Evolutionary conservation across 2,329 filamentous ascomycete genomes (phyloP), one percentile per base, ranked within the genome.

Genomic region (Epichloe bromicola): DNA sequence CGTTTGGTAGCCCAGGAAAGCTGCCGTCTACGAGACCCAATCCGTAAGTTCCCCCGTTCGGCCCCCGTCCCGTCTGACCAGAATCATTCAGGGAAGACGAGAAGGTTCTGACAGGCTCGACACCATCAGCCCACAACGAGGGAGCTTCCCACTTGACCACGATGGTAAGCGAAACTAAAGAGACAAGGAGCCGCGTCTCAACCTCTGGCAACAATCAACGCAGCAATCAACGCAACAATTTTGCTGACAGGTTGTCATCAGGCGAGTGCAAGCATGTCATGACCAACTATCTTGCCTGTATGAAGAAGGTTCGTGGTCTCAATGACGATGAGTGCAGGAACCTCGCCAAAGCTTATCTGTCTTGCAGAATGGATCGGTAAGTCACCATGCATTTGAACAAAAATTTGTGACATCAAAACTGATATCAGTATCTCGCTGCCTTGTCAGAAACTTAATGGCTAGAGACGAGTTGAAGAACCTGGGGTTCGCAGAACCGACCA

Each of bases 91-190:
- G 51, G 41, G 36, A 42, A 17, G 23, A 19, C 12, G 3, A 17
- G 14, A n/a, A 49, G 46, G 36, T 33, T 45, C 48, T 53, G 53
- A 51, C 49, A 15, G 43, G 11, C 39, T 41, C 30, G 37, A 10
- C 17, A 14, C 39, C 11, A 33, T 43, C 58, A 93, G 88, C 52
- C 91, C 91, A 5, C 86, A 96, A 66, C 83, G 90, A 60, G 91
- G 91, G 51, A 94, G 88, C 61, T 97, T 97, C 63, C 91, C 91
- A n/a, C 80, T 97, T 51, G 91, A 97, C 67, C 90, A 96, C 61
- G 89, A 95, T 67, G 88, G 72, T 72, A 60, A 57, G 68, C 56
- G 30, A 40, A 46, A 36, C 12, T 33, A 39, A 48, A 5, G 36
- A 42, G 38, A 36, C 30, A 19, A 17, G 15, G 30, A 33, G 11